Evolutionary conservation across 805 yeast genomes (phyloP).

Genomic region (Lipomyces lipofer): DNA sequence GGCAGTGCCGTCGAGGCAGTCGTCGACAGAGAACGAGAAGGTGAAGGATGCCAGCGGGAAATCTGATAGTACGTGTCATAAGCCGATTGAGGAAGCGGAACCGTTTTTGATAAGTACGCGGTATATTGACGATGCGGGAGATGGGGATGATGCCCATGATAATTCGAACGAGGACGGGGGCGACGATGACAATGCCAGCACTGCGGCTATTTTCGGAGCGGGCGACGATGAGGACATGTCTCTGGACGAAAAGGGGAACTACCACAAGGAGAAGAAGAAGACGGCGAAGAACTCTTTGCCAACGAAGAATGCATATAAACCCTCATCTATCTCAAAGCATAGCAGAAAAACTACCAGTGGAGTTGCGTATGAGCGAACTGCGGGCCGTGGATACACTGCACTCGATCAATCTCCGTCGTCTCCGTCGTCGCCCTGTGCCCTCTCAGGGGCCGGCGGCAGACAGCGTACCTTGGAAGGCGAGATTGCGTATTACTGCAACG

Average conservation of each 20-base stretch:
- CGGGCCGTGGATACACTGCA: not conserved
- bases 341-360: too few relatives aligned
- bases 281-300: not conserved
- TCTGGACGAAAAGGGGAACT: not conserved
- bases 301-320: too few relatives aligned
- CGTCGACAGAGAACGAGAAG: not conserved
- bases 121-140: slow-evolving; percentile 14
- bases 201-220: too few relatives aligned
- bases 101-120: slow-evolving; percentile 18
- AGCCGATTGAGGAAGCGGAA: slow-evolving; percentile 3
- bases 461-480: not conserved
- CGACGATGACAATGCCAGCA: slow-evolving; percentile 3
- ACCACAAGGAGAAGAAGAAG: not conserved
- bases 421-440: not conserved
- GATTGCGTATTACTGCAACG: not conserved
- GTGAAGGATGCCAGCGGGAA: too few relatives aligned
- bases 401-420: slow-evolving; percentile 2
- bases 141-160: not conserved
- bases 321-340: too few relatives aligned
- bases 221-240: not conserved
- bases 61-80: too few relatives aligned
- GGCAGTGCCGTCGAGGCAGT: not conserved
- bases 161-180: slow-evolving; percentile 6
- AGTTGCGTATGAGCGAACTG: slow-evolving; percentile 2
- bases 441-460: not conserved